A percentile compares a stretch with the other conserved stretches of the same genome.
Evolutionary conservation across 2,329 filamentous ascomycete species (phyloP).

Genomic region (Colletotrichum paranaense): DNA sequence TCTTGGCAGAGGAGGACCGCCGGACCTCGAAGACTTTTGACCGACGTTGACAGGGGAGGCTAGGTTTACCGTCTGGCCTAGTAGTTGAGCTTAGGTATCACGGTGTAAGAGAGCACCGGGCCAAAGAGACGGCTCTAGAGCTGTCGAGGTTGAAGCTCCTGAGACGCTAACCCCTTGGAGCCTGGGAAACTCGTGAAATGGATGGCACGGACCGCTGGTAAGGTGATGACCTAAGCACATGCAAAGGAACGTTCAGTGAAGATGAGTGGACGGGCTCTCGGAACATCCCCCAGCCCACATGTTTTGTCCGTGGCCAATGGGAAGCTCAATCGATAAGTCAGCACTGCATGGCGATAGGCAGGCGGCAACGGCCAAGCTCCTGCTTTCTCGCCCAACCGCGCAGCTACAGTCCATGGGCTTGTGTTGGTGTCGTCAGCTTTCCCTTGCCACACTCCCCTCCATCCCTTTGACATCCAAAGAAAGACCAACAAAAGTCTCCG

Average conservation of each 20-base stretch:
- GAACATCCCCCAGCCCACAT: slow-evolving; percentile 4
- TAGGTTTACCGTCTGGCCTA: not conserved
- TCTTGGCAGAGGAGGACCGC: not conserved
- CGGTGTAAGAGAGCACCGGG: not conserved
- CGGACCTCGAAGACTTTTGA: slow-evolving; percentile 10
- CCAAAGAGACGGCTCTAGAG: not conserved
- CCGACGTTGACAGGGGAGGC: slow-evolving; percentile 14
- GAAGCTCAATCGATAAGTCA: slow-evolving; percentile 26
- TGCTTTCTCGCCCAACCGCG: slow-evolving; percentile 28
- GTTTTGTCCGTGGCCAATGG: slow-evolving; percentile 34
- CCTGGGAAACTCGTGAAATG: not conserved
- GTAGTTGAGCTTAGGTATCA: too few species aligned
- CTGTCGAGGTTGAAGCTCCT: slow-evolving; percentile 8
- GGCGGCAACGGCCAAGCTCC: slow-evolving; percentile 3
- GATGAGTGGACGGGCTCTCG: not conserved
- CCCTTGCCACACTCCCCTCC: slow-evolving; percentile 33
- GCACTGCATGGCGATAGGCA: not conserved
- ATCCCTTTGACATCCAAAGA: slow-evolving; percentile 13
- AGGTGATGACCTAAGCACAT: too few species aligned
- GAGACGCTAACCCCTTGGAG: slow-evolving; percentile 11
- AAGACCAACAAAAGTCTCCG: not conserved
- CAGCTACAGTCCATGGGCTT: slow-evolving; percentile 37
- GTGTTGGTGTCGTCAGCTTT: slow-evolving; percentile 37
- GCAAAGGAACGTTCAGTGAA: not conserved
- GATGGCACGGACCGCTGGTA: slow-evolving; percentile 11